phyloP scores from a whole-genome alignment of 1,284 basidiomycete genomes.

The Irpex sp. region DNA sequence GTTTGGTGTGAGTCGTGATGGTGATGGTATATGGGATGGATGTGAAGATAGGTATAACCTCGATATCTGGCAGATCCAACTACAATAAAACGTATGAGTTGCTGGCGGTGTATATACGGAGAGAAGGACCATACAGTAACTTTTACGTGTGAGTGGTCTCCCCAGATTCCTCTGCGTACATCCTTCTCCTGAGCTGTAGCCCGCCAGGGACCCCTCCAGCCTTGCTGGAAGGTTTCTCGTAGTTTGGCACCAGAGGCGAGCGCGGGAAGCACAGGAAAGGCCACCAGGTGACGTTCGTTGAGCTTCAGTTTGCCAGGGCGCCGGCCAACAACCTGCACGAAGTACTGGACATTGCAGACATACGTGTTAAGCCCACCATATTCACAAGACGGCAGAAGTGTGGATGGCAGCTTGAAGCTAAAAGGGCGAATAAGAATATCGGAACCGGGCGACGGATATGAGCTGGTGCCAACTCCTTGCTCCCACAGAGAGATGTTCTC shows the following conservation, averaged over 20 bases:
- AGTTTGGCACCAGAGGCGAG: conserved; percentile 11
- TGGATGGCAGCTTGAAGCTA: conserved; percentile 15
- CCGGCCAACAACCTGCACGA: conserved; percentile 18
- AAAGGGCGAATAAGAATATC: conserved; percentile 22
- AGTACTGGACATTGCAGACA: conserved; percentile 13
- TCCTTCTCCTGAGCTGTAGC: conserved; percentile 5
- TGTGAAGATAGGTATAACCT: conserved; percentile 10
- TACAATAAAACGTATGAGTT: conserved; percentile 1
- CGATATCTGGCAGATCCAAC: conserved; percentile 12
- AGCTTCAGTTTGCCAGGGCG: conserved; percentile 17
- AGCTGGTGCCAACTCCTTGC: conserved; percentile 12
- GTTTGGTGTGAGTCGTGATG: conserved; percentile 13
- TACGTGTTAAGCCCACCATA: not conserved
- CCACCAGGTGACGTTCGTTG: conserved; percentile 13
- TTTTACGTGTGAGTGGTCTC: conserved; percentile 17
- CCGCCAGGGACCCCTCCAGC: conserved; percentile 8
- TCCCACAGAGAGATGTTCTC: conserved; percentile 19
- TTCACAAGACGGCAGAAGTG: conserved; percentile 20
- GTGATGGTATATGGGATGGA: conserved; percentile 15
- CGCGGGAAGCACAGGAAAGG: conserved; percentile 17
- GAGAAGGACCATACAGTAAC: conserved; percentile 8
- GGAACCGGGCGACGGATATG: conserved; percentile 19
- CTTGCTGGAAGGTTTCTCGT: not conserved
- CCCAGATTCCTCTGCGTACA: conserved; percentile 19
- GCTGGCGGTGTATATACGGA: not conserved